Conservation (phyloP, 495 filamentous ascomycete genomes). For the Pyrenula aspistea region DNA sequence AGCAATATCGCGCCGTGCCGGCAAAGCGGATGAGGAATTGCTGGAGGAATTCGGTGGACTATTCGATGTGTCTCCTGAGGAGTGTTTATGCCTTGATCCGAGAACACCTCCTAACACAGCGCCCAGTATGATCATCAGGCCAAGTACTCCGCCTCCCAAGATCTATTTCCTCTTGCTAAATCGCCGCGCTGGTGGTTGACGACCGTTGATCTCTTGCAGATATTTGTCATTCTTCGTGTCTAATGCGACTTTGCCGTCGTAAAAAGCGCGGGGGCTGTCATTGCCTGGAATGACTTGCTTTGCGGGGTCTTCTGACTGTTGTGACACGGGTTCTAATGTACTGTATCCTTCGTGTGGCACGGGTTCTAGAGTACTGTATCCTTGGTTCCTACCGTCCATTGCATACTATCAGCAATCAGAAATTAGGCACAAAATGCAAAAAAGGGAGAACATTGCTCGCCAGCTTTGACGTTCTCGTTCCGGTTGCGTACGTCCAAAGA, state of each 20-base stretch:
- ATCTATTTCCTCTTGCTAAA: constrained; percentile 5
- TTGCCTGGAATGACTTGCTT: constrained; percentile 7
- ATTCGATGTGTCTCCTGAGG: constrained; percentile 1
- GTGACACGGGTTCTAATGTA: constrained; percentile 4
- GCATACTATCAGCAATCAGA: neutral
- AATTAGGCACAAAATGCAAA: neutral
- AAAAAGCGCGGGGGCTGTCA: constrained; percentile 5
- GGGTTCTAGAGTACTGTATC: neutral
- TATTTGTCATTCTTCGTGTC: neutral
- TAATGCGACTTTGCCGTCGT: neutral
- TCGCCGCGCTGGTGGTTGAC: neutral
- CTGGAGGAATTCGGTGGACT: constrained; percentile 1
- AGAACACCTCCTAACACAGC: constrained; percentile 11
- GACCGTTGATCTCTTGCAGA: neutral
- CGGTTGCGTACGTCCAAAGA: neutral
- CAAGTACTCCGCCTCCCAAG: constrained; percentile 4
- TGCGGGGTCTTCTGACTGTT: neutral
- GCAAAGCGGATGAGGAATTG: constrained; percentile 1
- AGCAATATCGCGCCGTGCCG: constrained; percentile 8
- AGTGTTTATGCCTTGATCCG: constrained; percentile 6
- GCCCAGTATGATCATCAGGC: constrained; percentile 7
- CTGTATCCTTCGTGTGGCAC: constrained; percentile 1
- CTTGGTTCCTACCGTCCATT: neutral
- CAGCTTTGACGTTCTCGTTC: neutral
- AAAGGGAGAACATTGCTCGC: neutral